phyloP scores from a whole-genome alignment of 352 stramenopile species.

The Globisporangium viniferum region DNA sequence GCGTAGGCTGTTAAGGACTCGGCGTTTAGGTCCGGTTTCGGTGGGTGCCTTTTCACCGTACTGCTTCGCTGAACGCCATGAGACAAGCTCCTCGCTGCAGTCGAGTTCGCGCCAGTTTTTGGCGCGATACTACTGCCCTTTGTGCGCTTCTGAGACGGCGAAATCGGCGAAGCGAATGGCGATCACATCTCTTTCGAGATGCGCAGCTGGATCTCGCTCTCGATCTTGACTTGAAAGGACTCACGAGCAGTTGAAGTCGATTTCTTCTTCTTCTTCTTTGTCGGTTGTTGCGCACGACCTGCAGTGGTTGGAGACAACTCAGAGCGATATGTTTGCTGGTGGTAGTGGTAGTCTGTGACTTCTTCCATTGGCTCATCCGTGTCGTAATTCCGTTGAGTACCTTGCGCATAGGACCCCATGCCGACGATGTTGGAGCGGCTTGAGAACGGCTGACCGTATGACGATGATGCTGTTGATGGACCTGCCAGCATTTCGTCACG shows the following conservation, averaged over 20 bases:
- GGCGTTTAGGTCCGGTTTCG: background rate
- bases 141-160: conserved; percentile 18
- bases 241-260: background rate
- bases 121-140: background rate
- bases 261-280: conserved; percentile 35
- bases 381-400: conserved; percentile 12
- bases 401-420: conserved; percentile 14
- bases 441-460: conserved; percentile 23
- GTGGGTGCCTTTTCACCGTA: background rate
- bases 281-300: conserved; percentile 12
- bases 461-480: background rate
- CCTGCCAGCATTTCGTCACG: conserved; percentile 23
- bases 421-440: conserved; percentile 18
- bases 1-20: conserved; percentile 74
- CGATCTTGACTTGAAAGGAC: conserved; percentile 39
- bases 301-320: conserved; percentile 5
- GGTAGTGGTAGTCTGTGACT: background rate
- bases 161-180: conserved; percentile 27
- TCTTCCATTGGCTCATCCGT: background rate
- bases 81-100: background rate
- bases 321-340: conserved; percentile 1
- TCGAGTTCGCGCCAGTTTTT: background rate
- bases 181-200: conserved; percentile 32
- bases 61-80: conserved; percentile 10
- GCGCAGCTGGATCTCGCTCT: conserved; percentile 38